Evolutionary conservation across 208 protist genomes (phyloP).

Genomic region (Crithidia acanthocephali): DNA sequence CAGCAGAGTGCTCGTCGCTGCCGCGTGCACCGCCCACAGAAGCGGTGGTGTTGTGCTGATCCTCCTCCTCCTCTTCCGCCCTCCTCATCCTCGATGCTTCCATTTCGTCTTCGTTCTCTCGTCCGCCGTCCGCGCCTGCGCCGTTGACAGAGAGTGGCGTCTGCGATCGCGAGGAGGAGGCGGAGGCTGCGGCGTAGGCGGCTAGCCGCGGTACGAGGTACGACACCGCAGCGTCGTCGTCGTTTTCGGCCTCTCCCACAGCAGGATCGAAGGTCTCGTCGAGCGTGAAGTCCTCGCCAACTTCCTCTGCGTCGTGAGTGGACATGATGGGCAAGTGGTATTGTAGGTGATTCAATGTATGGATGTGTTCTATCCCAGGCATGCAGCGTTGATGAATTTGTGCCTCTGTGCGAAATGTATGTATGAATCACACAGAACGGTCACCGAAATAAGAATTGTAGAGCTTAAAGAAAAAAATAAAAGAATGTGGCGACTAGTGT

Average conservation of each 20-base stretch:
- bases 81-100: background rate
- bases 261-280: slow-evolving; percentile 27
- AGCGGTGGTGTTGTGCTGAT: too few species aligned
- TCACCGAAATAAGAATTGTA: too few species aligned
- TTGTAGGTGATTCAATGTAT: too few species aligned
- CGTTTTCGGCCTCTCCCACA: slow-evolving; percentile 19
- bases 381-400: too few species aligned
- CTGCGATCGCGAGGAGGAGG: slow-evolving; percentile 13
- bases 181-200: slow-evolving; percentile 26
- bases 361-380: too few species aligned
- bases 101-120: background rate
- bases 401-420: too few species aligned
- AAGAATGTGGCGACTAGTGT: too few species aligned
- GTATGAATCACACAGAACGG: too few species aligned
- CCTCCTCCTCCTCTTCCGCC: background rate
- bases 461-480: too few species aligned
- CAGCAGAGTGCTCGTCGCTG: slow-evolving; percentile 22
- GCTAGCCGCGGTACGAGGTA: slow-evolving; percentile 64
- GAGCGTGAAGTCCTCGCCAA: background rate
- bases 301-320: background rate
- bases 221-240: slow-evolving; percentile 28
- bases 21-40: background rate
- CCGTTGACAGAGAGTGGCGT: slow-evolving; percentile 2
- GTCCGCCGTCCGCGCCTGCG: slow-evolving; percentile 3
- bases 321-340: background rate